These are phyloP conservation scores for Epichloe scottii DNA, from an alignment of 2,329 filamentous ascomycete genomes.

Conservation along the genomic window DNA sequence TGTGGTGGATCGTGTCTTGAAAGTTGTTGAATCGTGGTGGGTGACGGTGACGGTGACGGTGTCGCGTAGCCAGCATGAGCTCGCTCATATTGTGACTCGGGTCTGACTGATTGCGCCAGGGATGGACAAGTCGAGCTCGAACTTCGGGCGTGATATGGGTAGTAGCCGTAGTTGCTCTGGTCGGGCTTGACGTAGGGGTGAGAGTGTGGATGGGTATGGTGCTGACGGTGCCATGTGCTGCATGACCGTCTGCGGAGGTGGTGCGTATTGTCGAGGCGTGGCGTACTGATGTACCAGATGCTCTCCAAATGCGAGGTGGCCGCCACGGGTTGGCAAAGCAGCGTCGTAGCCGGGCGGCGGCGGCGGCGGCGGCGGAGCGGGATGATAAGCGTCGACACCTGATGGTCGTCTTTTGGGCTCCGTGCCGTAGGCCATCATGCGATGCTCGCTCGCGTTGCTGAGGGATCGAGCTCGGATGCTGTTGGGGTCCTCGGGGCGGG, in stretches of 20 bases:
- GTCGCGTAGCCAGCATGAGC: constrained; percentile 25
- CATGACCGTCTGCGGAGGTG: constrained; percentile 16
- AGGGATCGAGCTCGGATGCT: constrained; percentile 41
- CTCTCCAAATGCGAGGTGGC: constrained; percentile 25
- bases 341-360: constrained; percentile 19
- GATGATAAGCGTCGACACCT: constrained; percentile 30
- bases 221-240: constrained; percentile 15
- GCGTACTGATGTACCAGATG: constrained; percentile 20
- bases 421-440: constrained; percentile 26
- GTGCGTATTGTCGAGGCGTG: constrained; percentile 25
- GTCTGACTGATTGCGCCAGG: constrained; percentile 17
- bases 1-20: constrained; percentile 17
- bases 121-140: constrained; percentile 19
- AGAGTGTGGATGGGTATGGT: constrained; percentile 24
- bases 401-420: constrained; percentile 35
- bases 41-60: constrained; percentile 25
- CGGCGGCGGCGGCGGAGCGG: constrained; percentile 20
- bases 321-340: constrained; percentile 11
- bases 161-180: constrained; percentile 28
- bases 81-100: constrained; percentile 23
- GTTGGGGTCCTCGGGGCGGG: constrained; percentile 21
- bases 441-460: constrained; percentile 45
- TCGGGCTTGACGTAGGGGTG: constrained; percentile 27
- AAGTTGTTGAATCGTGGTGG: constrained; percentile 15
- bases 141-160: constrained; percentile 13